Conservation (phyloP, 2,329 filamentous ascomycete genomes). For the Pseudogymnoascus sp. region DNA sequence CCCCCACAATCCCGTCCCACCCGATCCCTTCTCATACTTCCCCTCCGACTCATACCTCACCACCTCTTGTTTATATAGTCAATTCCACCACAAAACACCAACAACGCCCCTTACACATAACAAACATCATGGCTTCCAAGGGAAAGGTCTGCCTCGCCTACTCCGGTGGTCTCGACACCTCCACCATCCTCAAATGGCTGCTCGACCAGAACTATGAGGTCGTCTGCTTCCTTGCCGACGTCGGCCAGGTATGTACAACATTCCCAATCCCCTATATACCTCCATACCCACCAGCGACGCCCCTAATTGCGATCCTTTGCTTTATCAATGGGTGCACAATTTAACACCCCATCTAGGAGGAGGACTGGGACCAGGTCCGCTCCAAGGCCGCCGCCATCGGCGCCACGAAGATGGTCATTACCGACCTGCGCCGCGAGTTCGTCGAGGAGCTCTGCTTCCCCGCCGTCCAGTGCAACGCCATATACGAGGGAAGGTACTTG, state of each 20-base stretch:
- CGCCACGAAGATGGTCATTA: constrained; percentile 33
- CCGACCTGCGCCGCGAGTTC: constrained; percentile 65
- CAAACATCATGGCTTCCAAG: constrained; percentile 1
- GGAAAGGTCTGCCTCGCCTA: constrained; percentile 34
- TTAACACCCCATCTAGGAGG: not conserved
- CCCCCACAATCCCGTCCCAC: constrained; percentile 3
- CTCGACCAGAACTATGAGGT: constrained; percentile 42
- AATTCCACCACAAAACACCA: constrained; percentile 3
- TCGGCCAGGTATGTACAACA: constrained; percentile 53
- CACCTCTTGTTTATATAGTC: constrained; percentile 3
- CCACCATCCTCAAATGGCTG: constrained; percentile 37
- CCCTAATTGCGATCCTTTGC: constrained; percentile 10
- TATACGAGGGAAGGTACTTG: constrained; percentile 60
- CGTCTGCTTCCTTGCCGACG: constrained; percentile 53
- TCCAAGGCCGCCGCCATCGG: constrained; percentile 53
- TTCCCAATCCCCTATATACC: not conserved
- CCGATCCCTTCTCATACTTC: constrained; percentile 3
- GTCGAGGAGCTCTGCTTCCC: constrained; percentile 74
- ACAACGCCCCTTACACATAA: not conserved
- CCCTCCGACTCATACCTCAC: constrained; percentile 3
- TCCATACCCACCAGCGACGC: not conserved
- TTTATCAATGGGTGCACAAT: not conserved
- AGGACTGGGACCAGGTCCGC: constrained; percentile 50
- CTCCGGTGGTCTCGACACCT: constrained; percentile 38
- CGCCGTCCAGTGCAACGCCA: constrained; percentile 65